Evolutionary conservation across 495 filamentous ascomycete species (phyloP).

Genomic region (Penicillium waksmanii): DNA sequence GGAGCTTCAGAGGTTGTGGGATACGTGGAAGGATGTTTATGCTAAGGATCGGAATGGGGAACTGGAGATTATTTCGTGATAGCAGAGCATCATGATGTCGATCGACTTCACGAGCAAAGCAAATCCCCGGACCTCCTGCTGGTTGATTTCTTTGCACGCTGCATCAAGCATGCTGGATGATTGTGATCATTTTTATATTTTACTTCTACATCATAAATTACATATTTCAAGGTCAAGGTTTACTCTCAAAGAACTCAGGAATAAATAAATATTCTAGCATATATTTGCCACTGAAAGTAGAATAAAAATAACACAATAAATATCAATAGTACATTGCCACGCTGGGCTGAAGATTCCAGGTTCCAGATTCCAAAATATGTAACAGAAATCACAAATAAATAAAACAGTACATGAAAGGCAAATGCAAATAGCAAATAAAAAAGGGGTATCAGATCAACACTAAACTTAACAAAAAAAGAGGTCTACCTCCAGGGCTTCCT

Average conservation of each 20-base stretch:
- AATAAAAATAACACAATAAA: neutral
- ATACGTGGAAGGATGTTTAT: constrained; percentile 86
- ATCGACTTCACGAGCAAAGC: too few relatives aligned
- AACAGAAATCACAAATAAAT: constrained; percentile 13
- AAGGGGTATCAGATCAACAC: constrained; percentile 37
- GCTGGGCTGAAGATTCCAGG: neutral
- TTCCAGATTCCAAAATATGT: constrained; percentile 3
- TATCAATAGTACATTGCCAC: constrained; percentile 1
- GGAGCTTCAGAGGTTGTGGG: constrained; percentile 84
- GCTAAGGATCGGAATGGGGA: constrained; percentile 71
- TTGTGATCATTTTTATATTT: neutral
- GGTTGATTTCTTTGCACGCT: constrained; percentile 10
- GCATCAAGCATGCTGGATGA: neutral
- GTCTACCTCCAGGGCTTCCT: constrained; percentile 1
- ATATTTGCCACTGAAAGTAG: neutral
- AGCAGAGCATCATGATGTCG: too few relatives aligned
- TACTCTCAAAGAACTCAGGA: too few relatives aligned
- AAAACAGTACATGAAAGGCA: constrained; percentile 18
- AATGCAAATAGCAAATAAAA: constrained; percentile 2
- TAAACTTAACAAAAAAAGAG: constrained; percentile 13
- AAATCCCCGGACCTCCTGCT: too few relatives aligned
- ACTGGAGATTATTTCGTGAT: constrained; percentile 73
- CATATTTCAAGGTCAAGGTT: too few relatives aligned
- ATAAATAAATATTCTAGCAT: neutral
- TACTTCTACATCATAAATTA: too few relatives aligned